Conservation (phyloP, 257 asterid genomes). For the Fraxinus anomala region DNA sequence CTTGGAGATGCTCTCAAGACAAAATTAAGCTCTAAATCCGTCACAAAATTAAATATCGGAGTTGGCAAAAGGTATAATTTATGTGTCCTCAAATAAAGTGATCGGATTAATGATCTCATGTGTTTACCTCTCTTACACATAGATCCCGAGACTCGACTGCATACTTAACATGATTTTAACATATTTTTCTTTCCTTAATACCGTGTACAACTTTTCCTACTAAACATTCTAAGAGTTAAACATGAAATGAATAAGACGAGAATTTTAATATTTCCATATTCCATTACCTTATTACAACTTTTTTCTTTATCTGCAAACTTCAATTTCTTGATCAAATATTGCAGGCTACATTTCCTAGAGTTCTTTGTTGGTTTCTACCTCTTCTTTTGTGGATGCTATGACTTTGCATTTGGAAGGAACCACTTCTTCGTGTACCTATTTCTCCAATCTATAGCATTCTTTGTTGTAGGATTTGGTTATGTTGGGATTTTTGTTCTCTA, state of each 20-base stretch:
- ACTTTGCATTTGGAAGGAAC: constrained; percentile 59
- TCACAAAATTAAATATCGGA: constrained; percentile 54
- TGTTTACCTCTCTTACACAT: neutral
- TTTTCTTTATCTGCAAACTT: neutral
- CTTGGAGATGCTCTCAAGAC: constrained; percentile 69
- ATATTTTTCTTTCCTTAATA: too few relatives aligned
- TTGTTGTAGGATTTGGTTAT: constrained; percentile 71
- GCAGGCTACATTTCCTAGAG: constrained; percentile 70
- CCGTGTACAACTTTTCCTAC: too few relatives aligned
- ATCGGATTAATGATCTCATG: neutral
- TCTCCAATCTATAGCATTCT: constrained; percentile 65
- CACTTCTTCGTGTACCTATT: constrained; percentile 63
- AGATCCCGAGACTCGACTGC: too few relatives aligned
- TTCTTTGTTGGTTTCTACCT: constrained; percentile 57
- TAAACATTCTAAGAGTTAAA: too few relatives aligned
- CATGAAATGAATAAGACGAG: neutral
- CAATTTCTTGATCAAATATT: neutral
- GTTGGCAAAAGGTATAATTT: constrained; percentile 50
- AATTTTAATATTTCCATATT: too few relatives aligned
- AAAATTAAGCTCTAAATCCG: too few relatives aligned
- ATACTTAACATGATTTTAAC: neutral
- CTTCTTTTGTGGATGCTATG: constrained; percentile 75
- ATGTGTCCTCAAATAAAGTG: neutral
- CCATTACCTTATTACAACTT: neutral
- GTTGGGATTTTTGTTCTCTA: constrained; percentile 63